Base-by-base conservation (phyloP, 208 protist species). In the Trypanosoma congolense region DNA sequence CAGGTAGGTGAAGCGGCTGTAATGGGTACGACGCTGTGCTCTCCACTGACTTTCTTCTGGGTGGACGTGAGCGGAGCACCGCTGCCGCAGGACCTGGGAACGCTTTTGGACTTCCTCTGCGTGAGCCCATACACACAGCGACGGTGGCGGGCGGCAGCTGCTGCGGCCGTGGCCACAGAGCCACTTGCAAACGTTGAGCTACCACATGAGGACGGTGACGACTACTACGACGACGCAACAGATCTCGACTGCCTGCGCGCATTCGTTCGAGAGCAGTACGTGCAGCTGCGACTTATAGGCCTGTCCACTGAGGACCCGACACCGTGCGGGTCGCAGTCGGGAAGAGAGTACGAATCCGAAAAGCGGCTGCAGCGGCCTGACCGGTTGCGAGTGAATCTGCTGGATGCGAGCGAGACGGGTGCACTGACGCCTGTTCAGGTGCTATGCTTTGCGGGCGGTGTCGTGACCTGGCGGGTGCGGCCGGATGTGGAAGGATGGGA, bases 251-350 rank as follows among this genome's bases (percentile, higher is more conserved):
- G 45, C n/a, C 26, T 61, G n/a, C 57, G 43, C 1, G 28, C 26
- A 10, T 55, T 56, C 33, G 46, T 63, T 21, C 22, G 22, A 26
- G 57, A 63, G 46, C 22, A 55, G 38, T 63, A 63, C 29, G 47
- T 63, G 28, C 36, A 63, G 25, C 33, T 63, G 0, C 29, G 30
- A 26, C 45, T 63, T 53, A 5, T 47, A 14, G 57, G n/a, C 16
- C 42, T 63, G 21, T 36, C 42, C 12, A 8, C 22, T 9, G 30
- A n/a, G 1, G 29, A 19, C 12, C 19, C 18, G 5, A 26, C n/a
- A 25, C 4, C 29, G n/a, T 26, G 4, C 12, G 22, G 5, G 12
- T 14, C 12, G 29, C 22, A 6, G 29, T 12, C 5, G 10, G 10
- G 4, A 49, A 25, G 29, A 28, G 5, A 18, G 8, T 24, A 6